phyloP scores from a whole-genome alignment of 805 yeast genomes.

The Hagleromyces aurorensis region DNA sequence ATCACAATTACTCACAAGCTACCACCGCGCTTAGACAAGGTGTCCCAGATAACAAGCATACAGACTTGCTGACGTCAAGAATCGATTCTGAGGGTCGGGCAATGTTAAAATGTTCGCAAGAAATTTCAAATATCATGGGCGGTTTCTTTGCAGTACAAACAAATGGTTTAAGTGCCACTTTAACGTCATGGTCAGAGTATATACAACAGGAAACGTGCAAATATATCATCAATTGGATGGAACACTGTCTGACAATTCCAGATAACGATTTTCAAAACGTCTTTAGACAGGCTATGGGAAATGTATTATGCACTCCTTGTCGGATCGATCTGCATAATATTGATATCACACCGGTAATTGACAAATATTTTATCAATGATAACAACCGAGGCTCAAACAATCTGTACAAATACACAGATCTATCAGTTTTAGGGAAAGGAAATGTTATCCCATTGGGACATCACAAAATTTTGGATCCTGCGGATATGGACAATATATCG shows the following conservation, averaged over 20 bases:
- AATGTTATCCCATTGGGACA: slow-evolving; percentile 30
- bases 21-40: slow-evolving; percentile 38
- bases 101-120: slow-evolving; percentile 33
- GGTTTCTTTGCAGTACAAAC: slow-evolving; percentile 36
- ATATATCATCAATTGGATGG: slow-evolving; percentile 45
- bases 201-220: slow-evolving; percentile 41
- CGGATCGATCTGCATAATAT: slow-evolving; percentile 11
- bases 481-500: slow-evolving; percentile 26
- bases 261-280: slow-evolving; percentile 32
- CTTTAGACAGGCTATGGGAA: slow-evolving; percentile 38
- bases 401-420: slow-evolving; percentile 21
- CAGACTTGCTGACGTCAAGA: slow-evolving; percentile 32
- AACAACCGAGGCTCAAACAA: slow-evolving; percentile 11
- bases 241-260: slow-evolving; percentile 34
- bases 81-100: slow-evolving; percentile 47
- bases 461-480: slow-evolving; percentile 22
- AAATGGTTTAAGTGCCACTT: slow-evolving; percentile 49
- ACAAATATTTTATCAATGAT: slow-evolving; percentile 18
- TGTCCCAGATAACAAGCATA: slow-evolving; percentile 30
- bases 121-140: slow-evolving; percentile 22
- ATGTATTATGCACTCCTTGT: slow-evolving; percentile 33
- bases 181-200: slow-evolving; percentile 44
- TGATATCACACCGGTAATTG: slow-evolving; percentile 21
- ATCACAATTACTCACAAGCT: slow-evolving; percentile 54
- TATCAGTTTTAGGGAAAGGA: slow-evolving; percentile 31